Evolutionary conservation across 2,329 filamentous ascomycete species (phyloP).

Genomic region (Colletotrichum australisinense): DNA sequence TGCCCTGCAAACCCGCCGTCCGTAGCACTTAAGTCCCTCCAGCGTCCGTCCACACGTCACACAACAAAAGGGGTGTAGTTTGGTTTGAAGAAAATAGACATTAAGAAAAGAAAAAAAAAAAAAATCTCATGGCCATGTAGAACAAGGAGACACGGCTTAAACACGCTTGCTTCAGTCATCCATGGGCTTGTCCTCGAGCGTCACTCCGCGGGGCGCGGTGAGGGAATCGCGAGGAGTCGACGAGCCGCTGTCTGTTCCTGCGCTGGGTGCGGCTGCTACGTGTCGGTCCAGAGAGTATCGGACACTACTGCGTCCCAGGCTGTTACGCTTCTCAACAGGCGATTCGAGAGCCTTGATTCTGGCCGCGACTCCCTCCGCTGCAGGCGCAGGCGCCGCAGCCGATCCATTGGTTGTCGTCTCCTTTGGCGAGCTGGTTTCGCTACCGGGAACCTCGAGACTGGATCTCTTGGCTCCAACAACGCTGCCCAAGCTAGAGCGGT

Average conservation of each 20-base stretch:
- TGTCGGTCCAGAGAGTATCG: constrained; percentile 63
- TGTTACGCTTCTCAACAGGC: constrained; percentile 72
- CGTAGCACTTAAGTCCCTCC: constrained; percentile 4
- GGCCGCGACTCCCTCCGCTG: constrained; percentile 28
- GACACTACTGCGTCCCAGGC: constrained; percentile 64
- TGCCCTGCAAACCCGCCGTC: background rate
- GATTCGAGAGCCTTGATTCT: constrained; percentile 39
- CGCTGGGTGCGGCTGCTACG: constrained; percentile 52
- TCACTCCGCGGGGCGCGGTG: constrained; percentile 54
- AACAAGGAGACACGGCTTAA: background rate
- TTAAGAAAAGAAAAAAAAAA: constrained; percentile 30
- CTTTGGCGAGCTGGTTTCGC: constrained; percentile 53
- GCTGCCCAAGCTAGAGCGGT: constrained; percentile 62
- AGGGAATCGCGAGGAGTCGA: constrained; percentile 38
- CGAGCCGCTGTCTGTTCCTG: constrained; percentile 36
- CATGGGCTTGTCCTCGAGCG: constrained; percentile 65
- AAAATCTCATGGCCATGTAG: constrained; percentile 1
- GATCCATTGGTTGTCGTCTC: constrained; percentile 57
- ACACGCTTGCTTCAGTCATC: constrained; percentile 52
- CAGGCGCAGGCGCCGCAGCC: constrained; percentile 32
- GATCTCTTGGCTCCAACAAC: constrained; percentile 66
- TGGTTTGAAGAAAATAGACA: constrained; percentile 28
- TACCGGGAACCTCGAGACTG: constrained; percentile 85
- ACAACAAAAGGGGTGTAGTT: constrained; percentile 1
- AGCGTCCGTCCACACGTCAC: constrained; percentile 28